Evolutionary conservation across 768 basidiomycete genomes (phyloP).

Genomic region (Lactarius pseudohatsudake): DNA sequence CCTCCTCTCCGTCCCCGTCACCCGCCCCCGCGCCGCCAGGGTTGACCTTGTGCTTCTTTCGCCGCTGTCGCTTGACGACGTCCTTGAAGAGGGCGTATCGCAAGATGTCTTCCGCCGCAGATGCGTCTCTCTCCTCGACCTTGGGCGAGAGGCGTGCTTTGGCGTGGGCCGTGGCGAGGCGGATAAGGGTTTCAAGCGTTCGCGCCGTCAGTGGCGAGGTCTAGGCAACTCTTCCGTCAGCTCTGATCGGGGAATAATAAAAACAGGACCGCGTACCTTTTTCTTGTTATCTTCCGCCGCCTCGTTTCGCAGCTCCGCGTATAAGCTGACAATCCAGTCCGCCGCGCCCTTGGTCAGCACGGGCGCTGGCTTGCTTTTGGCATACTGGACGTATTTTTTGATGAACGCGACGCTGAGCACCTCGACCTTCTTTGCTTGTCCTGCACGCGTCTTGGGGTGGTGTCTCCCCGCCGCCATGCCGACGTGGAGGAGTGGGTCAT

Average conservation of each 20-base stretch:
- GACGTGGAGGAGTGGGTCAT: slow-evolving; percentile 90
- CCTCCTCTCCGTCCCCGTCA: slow-evolving; percentile 42
- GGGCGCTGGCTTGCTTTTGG: slow-evolving; percentile 85
- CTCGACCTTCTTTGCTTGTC: slow-evolving; percentile 67
- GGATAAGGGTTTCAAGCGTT: slow-evolving; percentile 97
- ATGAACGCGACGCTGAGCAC: slow-evolving; percentile 91
- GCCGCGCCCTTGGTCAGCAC: slow-evolving; percentile 90
- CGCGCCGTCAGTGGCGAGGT: slow-evolving; percentile 97
- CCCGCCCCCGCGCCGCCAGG: slow-evolving; percentile 50
- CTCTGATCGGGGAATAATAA: not conserved
- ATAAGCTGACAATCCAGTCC: slow-evolving; percentile 90
- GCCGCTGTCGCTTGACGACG: slow-evolving; percentile 75
- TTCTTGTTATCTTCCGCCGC: slow-evolving; percentile 87
- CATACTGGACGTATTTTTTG: slow-evolving; percentile 98
- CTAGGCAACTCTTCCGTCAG: slow-evolving; percentile 42
- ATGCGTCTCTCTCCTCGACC: slow-evolving; percentile 83
- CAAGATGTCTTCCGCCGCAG: slow-evolving; percentile 90
- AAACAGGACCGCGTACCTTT: slow-evolving; percentile 49
- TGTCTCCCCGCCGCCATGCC: slow-evolving; percentile 56
- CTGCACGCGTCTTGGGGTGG: slow-evolving; percentile 45
- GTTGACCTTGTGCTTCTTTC: slow-evolving; percentile 88
- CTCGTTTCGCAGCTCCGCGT: slow-evolving; percentile 89
- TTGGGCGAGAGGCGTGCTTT: slow-evolving; percentile 88
- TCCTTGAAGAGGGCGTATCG: slow-evolving; percentile 98
- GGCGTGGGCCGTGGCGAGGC: slow-evolving; percentile 96